Percentiles rank a stretch among this genome's conserved stretches.
Evolutionary conservation across 2,329 filamentous ascomycete species (phyloP).

Genomic region (Alternaria arborescens): DNA sequence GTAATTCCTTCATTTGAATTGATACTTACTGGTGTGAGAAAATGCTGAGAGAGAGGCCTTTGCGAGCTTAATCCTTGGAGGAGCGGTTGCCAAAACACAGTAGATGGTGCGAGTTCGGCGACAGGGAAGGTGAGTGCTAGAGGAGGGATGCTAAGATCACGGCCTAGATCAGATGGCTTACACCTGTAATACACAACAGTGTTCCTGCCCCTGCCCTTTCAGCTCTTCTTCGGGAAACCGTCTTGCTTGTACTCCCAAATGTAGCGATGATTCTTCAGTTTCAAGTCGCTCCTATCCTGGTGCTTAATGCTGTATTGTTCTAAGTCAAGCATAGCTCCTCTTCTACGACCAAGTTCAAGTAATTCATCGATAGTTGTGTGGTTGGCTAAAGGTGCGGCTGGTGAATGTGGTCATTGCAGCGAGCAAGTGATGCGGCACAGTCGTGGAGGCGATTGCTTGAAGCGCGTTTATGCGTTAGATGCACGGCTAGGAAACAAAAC

Average conservation of each 20-base stretch:
- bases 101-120: background rate
- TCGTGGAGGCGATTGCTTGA: background rate
- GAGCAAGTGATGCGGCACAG: conserved; percentile 1
- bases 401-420: background rate
- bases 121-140: background rate
- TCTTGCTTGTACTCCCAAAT: background rate
- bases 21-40: background rate
- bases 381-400: background rate
- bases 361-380: background rate
- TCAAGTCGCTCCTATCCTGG: background rate
- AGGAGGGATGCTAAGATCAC: background rate
- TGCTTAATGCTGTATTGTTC: background rate
- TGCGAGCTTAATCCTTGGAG: background rate
- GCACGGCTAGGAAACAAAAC: background rate
- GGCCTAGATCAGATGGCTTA: background rate
- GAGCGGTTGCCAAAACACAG: background rate
- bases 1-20: background rate
- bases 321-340: background rate
- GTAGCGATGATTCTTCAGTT: background rate
- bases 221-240: no score
- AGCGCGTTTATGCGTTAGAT: conserved; percentile 12
- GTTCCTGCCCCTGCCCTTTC: background rate
- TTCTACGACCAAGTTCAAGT: background rate
- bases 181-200: background rate
- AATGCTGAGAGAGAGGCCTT: background rate